Evolutionary conservation across 2,329 filamentous ascomycete genomes (phyloP).

Genomic region (Cladosporium sp.): DNA sequence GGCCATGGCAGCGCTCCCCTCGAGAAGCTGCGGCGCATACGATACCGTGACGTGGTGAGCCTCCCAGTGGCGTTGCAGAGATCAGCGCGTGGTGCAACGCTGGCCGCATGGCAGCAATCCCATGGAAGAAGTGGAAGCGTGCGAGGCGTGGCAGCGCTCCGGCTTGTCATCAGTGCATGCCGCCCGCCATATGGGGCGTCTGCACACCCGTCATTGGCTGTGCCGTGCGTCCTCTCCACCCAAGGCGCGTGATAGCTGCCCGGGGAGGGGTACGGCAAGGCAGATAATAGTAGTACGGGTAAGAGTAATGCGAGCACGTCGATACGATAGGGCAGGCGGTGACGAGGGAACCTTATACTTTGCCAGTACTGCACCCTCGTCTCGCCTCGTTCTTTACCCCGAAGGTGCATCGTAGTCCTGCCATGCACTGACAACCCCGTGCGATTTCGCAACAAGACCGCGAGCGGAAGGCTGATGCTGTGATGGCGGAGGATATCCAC

Average conservation of each 20-base stretch:
- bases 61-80: not conserved
- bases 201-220: constrained; percentile 10
- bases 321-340: constrained; percentile 5
- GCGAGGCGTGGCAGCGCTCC: not conserved
- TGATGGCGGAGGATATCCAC: constrained; percentile 51
- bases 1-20: not conserved
- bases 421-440: constrained; percentile 8
- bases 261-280: constrained; percentile 2
- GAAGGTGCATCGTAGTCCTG: constrained; percentile 14
- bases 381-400: constrained; percentile 10
- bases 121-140: not conserved
- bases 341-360: constrained; percentile 11
- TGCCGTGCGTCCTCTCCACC: constrained; percentile 6
- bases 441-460: constrained; percentile 11
- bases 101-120: constrained; percentile 4
- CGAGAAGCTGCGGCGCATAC: not conserved
- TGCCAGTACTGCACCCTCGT: not conserved
- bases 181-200: not conserved
- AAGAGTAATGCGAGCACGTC: not conserved
- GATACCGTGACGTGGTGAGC: constrained; percentile 10
- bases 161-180: constrained; percentile 3
- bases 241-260: constrained; percentile 9
- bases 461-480: constrained; percentile 5
- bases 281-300: not conserved
- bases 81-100: constrained; percentile 5